A percentile compares a stretch with the other conserved stretches of the same genome.
Evolutionary conservation across 2,329 filamentous ascomycete genomes (phyloP).

Genomic region (Byssoonygena ceratinophila): DNA sequence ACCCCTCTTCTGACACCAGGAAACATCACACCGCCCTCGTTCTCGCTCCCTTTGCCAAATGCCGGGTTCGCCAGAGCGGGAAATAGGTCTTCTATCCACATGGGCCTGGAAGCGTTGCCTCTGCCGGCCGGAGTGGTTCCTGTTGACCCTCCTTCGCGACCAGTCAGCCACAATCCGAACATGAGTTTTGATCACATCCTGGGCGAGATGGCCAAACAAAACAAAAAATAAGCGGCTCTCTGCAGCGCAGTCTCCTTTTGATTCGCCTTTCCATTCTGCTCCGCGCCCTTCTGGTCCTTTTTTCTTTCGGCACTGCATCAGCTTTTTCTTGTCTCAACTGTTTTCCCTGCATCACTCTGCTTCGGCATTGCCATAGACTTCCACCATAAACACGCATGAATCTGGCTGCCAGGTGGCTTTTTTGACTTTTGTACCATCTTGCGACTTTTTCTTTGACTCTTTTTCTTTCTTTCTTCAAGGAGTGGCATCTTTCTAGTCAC

Average conservation of each 20-base stretch:
- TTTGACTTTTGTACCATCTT: not conserved
- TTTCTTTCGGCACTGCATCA: not conserved
- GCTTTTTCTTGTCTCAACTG: not conserved
- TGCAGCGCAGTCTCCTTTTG: not conserved
- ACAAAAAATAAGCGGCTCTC: conserved; percentile 19
- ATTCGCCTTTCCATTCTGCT: not conserved
- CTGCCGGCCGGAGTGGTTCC: conserved; percentile 35
- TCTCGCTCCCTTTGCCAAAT: conserved; percentile 24
- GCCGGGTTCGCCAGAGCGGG: conserved; percentile 23
- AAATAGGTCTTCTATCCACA: conserved; percentile 36
- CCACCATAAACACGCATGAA: not conserved
- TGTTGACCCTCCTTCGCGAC: conserved; percentile 31
- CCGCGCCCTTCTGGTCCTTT: not conserved
- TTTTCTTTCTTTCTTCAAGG: not conserved
- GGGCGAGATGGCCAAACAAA: conserved; percentile 30
- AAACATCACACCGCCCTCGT: conserved; percentile 25
- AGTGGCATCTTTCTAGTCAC: not conserved
- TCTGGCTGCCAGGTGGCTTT: not conserved
- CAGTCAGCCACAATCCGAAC: conserved; percentile 36
- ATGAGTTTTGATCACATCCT: conserved; percentile 43
- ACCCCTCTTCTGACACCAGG: conserved; percentile 26
- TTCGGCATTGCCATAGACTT: not conserved
- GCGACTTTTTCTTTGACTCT: not conserved
- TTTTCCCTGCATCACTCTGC: not conserved
- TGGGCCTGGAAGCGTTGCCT: conserved; percentile 37